Base-by-base conservation (phyloP, 2,329 filamentous ascomycete genomes). In the Venturiaceae sp. region DNA sequence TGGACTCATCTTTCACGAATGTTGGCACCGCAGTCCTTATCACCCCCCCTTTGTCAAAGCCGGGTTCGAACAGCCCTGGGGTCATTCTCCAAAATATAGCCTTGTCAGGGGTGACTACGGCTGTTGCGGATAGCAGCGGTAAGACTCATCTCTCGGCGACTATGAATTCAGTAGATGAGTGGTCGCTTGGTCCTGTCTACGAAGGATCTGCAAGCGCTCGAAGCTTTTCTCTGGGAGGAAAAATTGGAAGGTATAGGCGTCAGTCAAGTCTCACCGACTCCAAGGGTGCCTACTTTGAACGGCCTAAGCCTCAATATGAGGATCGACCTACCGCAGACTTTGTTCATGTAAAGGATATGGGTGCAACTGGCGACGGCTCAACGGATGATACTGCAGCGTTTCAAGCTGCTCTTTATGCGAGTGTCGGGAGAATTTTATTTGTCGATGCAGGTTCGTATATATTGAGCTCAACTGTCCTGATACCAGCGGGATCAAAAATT, bases 331-430 rank as follows among this genome's bases (percentile, higher is more conserved):
- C 78, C 8, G 80, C 79, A 58, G 80, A 79, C 14, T 94, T 96
- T 66, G 72, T 92, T 62, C 90, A 87, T 0, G 64, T 66, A 39
- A 64, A 68, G 26, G 70, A 73, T 56, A 69, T 72, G 53, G 76
- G 72, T 53, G 90, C 88, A 65, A 87, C 83, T 71, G 92, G 92
- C 65, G 90, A 96, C 67, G 92, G 92, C 41, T 71, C 76, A 21
- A 86, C 85, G n/a, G 92, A 96, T 65, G 92, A 96, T 65, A 96
- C 92, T 2, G 82, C 79, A 3, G 86, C 85, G 5, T 84, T 94
- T 64, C 90, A 95, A 69, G 80, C 81, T 58, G 77, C 89, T 36
- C 81, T 95, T 37, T 8, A 34, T 13, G 9, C 13, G 11, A 79
- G 77, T 23, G 66, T 79, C 0, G 82, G 83, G 62, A 73, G 78